phyloP scores from a whole-genome alignment of 768 basidiomycete species.

The Russula olivacea region DNA sequence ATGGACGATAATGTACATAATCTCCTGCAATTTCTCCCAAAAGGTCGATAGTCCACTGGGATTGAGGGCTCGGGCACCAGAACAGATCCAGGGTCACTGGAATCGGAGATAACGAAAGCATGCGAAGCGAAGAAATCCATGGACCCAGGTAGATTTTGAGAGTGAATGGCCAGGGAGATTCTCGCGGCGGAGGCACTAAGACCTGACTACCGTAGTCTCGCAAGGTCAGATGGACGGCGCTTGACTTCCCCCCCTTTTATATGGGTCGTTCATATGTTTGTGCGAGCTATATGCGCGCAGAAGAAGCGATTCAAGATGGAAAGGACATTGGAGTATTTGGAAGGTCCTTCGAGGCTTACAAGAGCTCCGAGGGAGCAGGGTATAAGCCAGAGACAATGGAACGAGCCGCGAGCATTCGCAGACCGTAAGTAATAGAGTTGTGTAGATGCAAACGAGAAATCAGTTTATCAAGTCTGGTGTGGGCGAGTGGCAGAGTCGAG shows the following conservation, averaged over 20 bases:
- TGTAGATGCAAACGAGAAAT: background rate
- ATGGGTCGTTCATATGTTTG: background rate
- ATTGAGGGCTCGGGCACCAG: background rate
- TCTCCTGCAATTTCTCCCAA: too few relatives aligned
- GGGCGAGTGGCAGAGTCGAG: too few relatives aligned
- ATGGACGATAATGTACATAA: too few relatives aligned
- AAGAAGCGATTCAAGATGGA: background rate
- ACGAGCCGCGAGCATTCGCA: background rate
- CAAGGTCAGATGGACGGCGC: background rate
- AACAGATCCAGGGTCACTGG: background rate
- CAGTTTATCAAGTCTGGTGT: too few relatives aligned
- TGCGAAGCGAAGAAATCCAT: background rate
- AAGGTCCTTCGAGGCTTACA: background rate
- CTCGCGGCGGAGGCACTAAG: background rate
- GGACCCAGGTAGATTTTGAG: background rate
- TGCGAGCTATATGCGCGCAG: background rate
- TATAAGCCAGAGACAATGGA: background rate
- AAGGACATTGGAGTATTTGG: background rate
- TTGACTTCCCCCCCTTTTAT: background rate
- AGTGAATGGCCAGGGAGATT: background rate
- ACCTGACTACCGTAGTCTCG: background rate
- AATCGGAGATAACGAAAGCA: background rate
- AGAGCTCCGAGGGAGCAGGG: background rate
- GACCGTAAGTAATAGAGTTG: background rate
- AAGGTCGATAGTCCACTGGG: too few relatives aligned